Conservation (phyloP, 495 filamentous ascomycete genomes). For the Neurospora sp. region DNA sequence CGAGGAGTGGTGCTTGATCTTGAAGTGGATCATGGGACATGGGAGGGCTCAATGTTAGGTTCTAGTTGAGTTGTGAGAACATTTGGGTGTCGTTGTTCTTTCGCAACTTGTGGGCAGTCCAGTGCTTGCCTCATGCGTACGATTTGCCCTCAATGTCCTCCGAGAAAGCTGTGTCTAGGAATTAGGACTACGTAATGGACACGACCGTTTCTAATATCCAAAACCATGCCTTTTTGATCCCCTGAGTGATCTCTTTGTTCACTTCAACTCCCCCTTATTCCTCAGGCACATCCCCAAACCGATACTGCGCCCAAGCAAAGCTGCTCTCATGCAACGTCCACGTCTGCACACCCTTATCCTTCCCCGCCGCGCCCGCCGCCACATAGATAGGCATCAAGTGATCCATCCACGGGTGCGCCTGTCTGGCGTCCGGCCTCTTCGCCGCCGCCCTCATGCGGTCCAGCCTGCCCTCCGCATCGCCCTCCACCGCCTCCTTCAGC, state of each 20-base stretch:
- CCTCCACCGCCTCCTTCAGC: slow-evolving; percentile 57
- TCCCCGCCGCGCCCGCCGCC: slow-evolving; percentile 57
- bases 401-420: slow-evolving; percentile 70
- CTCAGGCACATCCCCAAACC: slow-evolving; percentile 51
- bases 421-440: slow-evolving; percentile 54
- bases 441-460: slow-evolving; percentile 49
- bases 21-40: neutral
- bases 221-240: no score
- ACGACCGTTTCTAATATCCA: neutral
- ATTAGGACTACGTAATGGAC: neutral
- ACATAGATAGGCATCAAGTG: slow-evolving; percentile 74
- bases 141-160: neutral
- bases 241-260: neutral
- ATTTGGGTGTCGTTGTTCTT: neutral
- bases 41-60: neutral
- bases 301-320: slow-evolving; percentile 66
- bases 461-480: slow-evolving; percentile 44
- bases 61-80: neutral
- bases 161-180: neutral
- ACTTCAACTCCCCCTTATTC: neutral
- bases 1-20: neutral
- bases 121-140: neutral
- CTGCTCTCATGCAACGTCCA: slow-evolving; percentile 59
- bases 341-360: slow-evolving; percentile 49
- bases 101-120: neutral